Evolutionary conservation across 1,284 basidiomycete genomes (phyloP).

Genomic region (Trichosporon inkin): DNA sequence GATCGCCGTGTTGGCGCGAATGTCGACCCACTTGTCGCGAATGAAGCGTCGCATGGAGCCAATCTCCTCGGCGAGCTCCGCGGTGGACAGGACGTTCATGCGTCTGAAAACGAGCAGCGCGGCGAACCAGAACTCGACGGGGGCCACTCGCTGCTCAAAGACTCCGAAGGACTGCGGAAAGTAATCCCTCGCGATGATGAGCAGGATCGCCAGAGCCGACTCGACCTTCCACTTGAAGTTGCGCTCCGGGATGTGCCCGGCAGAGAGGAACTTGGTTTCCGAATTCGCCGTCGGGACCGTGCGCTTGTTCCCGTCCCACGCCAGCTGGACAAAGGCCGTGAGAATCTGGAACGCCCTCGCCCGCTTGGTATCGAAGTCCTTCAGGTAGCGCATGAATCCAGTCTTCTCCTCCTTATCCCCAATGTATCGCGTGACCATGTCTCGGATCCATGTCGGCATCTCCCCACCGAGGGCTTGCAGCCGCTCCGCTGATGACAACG

Average conservation of each 20-base stretch:
- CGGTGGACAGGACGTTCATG: slow-evolving; percentile 27
- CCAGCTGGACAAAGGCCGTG: slow-evolving; percentile 26
- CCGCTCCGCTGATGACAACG: slow-evolving; percentile 44
- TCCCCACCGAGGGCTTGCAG: slow-evolving; percentile 40
- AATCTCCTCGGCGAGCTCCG: slow-evolving; percentile 31
- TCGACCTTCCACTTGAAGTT: slow-evolving; percentile 31
- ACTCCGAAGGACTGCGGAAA: slow-evolving; percentile 30
- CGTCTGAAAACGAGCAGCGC: slow-evolving; percentile 35
- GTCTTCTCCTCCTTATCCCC: too few species aligned
- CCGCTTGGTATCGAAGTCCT: slow-evolving; percentile 15
- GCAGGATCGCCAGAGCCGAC: slow-evolving; percentile 32
- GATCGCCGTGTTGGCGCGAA: slow-evolving; percentile 30
- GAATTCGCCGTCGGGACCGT: slow-evolving; percentile 2
- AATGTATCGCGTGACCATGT: slow-evolving; percentile 36
- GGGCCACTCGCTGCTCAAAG: slow-evolving; percentile 32
- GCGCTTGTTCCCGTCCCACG: slow-evolving; percentile 10
- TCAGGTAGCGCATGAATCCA: slow-evolving; percentile 19
- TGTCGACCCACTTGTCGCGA: slow-evolving; percentile 26
- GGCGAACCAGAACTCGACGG: slow-evolving; percentile 41
- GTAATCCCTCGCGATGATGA: slow-evolving; percentile 33
- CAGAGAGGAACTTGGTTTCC: slow-evolving; percentile 23
- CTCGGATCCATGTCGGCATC: slow-evolving; percentile 32
- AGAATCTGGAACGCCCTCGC: slow-evolving; percentile 35
- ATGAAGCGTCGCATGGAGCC: slow-evolving; percentile 32
- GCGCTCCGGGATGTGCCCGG: slow-evolving; percentile 30